Evolutionary conservation across 148 eudicot species (phyloP).

Genomic region (Agrostemma githago): DNA sequence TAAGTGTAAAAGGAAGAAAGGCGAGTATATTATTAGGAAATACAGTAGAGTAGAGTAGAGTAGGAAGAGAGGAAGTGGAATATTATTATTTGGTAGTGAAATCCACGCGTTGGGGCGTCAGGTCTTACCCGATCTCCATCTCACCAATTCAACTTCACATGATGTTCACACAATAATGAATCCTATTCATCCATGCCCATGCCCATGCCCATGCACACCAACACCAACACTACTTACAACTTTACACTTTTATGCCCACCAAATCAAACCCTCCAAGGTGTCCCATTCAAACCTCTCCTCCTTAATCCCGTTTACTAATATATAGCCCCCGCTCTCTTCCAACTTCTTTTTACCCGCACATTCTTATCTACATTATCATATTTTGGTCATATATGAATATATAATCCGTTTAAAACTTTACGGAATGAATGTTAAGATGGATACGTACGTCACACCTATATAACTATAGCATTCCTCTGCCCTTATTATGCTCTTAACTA

Average conservation of each 20-base stretch:
- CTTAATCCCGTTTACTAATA: background rate
- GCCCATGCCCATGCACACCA: too few species aligned
- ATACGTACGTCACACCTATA: too few species aligned
- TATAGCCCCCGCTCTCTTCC: background rate
- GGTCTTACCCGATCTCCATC: background rate
- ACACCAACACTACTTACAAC: background rate
- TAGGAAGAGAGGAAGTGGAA: background rate
- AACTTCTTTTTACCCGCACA: background rate
- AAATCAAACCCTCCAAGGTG: background rate
- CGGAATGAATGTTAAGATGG: too few species aligned
- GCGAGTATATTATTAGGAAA: too few species aligned
- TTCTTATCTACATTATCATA: too few species aligned
- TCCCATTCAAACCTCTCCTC: conserved; percentile 14
- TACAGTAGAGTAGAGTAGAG: too few species aligned
- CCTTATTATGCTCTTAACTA: too few species aligned
- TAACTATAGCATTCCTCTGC: too few species aligned
- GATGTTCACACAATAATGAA: background rate
- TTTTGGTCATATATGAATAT: too few species aligned
- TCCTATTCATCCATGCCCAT: too few species aligned
- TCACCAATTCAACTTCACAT: background rate
- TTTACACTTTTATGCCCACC: background rate
- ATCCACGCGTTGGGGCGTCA: conserved; percentile 24
- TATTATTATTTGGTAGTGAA: conserved; percentile 16
- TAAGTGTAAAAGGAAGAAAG: background rate
- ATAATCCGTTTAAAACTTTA: too few species aligned